Base-by-base conservation (phyloP, 371 early-diverging fungal species). In the Massospora cicadina region DNA sequence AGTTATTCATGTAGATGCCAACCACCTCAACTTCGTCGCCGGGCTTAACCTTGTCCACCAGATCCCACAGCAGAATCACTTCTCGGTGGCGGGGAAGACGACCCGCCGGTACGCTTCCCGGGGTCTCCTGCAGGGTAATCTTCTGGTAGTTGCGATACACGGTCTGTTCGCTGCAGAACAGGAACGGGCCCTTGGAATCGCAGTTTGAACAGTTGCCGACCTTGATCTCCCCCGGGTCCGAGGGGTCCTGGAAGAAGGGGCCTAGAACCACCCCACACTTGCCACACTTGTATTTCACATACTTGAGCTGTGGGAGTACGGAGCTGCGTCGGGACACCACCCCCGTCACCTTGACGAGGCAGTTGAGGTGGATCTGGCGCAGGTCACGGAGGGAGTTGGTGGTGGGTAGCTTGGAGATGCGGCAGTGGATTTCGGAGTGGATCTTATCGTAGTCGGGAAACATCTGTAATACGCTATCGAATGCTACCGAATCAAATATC, bases 101-200 rank as follows among this genome's bases (percentile, higher is more conserved):
- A 66, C 99, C 99, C 0, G 98, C 87, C 1, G 97, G 98, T 7
- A 99, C 95, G 0, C 93, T 88, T 1, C 98, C 98, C 23, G 99
- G 99, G 1, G 90, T 86, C 75, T 99, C 99, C 71, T 99, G 99
- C 53, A 99, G 77, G 0, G 98, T 96, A 68, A 99, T 73, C 60
- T 93, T 91, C 79, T 99, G 99, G 71, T 91, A 97, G 78, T 99
- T 95, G 69, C 98, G 85, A 74, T 98, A 99, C 1, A 97, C 82
- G 0, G 99, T 98, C 80, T 87, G 91, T 68, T 93, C 89, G 55
- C 87, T 80, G 71, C 93, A 93, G 55, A 98, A 76, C 56, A 73
- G 74, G 71, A 99, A 97, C 1, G 98, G 95, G 2, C 98, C 97
- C 54, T 83, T 85, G 26, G 88, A 83, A 70, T 96, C 91, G 79